Evolutionary conservation across 2,329 filamentous ascomycete species (phyloP), one percentile per base, ranked within the genome.

Genomic region (Myriosclerotinia scirpicola): DNA sequence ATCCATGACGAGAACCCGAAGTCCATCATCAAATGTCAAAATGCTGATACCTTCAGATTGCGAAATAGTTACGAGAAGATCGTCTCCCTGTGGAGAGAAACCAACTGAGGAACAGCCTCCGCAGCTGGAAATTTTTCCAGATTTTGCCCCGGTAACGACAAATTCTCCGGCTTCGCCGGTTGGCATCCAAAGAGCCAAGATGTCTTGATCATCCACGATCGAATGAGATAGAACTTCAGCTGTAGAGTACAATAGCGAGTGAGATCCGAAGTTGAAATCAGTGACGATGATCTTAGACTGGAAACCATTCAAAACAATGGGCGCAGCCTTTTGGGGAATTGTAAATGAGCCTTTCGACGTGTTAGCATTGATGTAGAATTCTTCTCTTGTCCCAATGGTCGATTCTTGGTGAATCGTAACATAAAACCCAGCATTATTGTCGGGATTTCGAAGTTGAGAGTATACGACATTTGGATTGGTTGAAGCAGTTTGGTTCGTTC

Each of bases 201-300:
- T 75, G 11, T 82, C 79, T 55, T 81, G 79, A 8, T 76, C 76
- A 44, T 84, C 82, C 9, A 85, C 78, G 0, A 80, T 68, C 0
- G 82, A 77, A 65, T 84, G 83, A 69, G 81, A 85, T 14, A 86
- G 72, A 0, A 86, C 78, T 68, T 86, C 84, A 0, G 83, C 82
- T 0, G 84, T 85, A 0, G 83, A 84, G 73, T 86, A 86, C 0
- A 86, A 73, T 0, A 86, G 73, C 0, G 75, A 81, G 68, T 84
- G 78, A 9, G 76, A 74, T 1, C 85, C 86, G 50, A 87, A 81
- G 1, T 69, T 74, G 66, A 87, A 89, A 70, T 88, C 86, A 0
- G 85, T 85, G 0, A 85, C 83, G 4, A 88, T 74, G 20, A 89
- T 84, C 78, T 88, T 88, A 9, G 85, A 83, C 65, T 87, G 83